A percentile compares a stretch with the other conserved stretches of the same genome.
Conservation (phyloP, 352 stramenopile genomes). For the Pythium plurisporium region DNA sequence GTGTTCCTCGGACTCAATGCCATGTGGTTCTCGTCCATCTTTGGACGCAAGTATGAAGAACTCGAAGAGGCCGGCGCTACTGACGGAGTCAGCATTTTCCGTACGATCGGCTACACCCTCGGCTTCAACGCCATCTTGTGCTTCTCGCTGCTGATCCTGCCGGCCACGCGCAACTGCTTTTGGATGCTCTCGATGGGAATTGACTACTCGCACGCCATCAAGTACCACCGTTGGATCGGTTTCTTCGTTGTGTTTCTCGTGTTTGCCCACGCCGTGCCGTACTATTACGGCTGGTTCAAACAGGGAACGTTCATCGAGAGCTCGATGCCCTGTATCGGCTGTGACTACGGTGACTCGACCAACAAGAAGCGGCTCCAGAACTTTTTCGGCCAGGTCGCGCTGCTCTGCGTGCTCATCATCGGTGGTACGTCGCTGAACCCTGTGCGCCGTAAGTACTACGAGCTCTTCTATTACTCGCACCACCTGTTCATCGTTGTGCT, state of each 20-base stretch:
- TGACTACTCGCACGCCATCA: constrained; percentile 84
- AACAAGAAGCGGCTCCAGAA: constrained; percentile 67
- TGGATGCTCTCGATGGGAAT: constrained; percentile 84
- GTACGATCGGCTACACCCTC: constrained; percentile 51
- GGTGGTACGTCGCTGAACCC: constrained; percentile 63
- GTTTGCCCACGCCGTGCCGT: constrained; percentile 56
- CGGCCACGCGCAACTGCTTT: constrained; percentile 62
- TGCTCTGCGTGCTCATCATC: constrained; percentile 72
- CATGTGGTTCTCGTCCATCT: constrained; percentile 79
- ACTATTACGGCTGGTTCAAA: constrained; percentile 69
- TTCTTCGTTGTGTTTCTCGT: constrained; percentile 66
- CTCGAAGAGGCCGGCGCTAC: constrained; percentile 45
- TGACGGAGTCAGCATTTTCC: constrained; percentile 40
- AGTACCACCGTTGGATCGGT: constrained; percentile 86
- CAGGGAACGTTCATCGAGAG: constrained; percentile 49
- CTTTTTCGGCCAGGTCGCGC: constrained; percentile 65
- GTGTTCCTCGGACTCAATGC: constrained; percentile 73
- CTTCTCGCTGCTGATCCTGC: constrained; percentile 33
- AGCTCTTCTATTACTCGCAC: constrained; percentile 87
- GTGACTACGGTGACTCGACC: constrained; percentile 51
- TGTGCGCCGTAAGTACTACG: constrained; percentile 76
- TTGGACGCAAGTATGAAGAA: constrained; percentile 53
- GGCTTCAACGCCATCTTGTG: constrained; percentile 55
- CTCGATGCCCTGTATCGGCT: constrained; percentile 61
- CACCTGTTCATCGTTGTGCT: constrained; percentile 85